phyloP scores from a whole-genome alignment of 176 grass and related monocot species.

The Themeda triandra region DNA sequence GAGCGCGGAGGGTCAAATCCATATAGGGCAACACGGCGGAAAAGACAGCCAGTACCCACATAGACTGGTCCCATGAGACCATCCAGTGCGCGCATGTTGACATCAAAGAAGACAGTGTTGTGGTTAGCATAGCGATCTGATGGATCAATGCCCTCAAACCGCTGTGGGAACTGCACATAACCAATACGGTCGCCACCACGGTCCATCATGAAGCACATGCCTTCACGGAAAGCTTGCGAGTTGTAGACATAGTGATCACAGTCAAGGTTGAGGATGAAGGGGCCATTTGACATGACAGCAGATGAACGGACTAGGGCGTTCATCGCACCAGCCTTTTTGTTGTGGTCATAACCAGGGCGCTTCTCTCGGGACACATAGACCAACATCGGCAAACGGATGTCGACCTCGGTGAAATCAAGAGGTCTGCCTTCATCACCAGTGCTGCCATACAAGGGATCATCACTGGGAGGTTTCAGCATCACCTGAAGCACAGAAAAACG shows the following conservation, averaged over 20 bases:
- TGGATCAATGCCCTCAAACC: constrained; percentile 97
- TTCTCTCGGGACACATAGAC: constrained; percentile 96
- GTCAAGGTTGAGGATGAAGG: constrained; percentile 78
- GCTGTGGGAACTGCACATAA: constrained; percentile 95
- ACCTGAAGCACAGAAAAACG: constrained; percentile 43
- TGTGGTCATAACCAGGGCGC: constrained; percentile 97
- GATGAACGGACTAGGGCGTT: constrained; percentile 91
- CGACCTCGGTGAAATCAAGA: constrained; percentile 77
- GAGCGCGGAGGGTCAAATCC: constrained; percentile 93
- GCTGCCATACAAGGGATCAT: constrained; percentile 68
- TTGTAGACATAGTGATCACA: constrained; percentile 99
- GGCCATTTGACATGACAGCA: constrained; percentile 98
- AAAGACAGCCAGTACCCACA: constrained; percentile 90
- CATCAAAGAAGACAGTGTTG: constrained; percentile 98
- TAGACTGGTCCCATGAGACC: constrained; percentile 92
- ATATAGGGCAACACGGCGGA: constrained; percentile 86
- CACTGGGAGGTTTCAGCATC: constrained; percentile 93
- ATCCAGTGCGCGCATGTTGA: constrained; percentile 91
- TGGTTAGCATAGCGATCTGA: constrained; percentile 98
- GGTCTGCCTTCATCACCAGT: constrained; percentile 53
- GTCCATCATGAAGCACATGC: constrained; percentile 99
- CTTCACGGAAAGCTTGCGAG: constrained; percentile 90
- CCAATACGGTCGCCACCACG: constrained; percentile 90
- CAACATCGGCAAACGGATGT: constrained; percentile 89
- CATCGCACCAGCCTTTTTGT: constrained; percentile 99